These are phyloP conservation scores for Xylariomycetidae sp. DNA, from an alignment of 2,329 filamentous ascomycete genomes.

Conservation along the genomic window DNA sequence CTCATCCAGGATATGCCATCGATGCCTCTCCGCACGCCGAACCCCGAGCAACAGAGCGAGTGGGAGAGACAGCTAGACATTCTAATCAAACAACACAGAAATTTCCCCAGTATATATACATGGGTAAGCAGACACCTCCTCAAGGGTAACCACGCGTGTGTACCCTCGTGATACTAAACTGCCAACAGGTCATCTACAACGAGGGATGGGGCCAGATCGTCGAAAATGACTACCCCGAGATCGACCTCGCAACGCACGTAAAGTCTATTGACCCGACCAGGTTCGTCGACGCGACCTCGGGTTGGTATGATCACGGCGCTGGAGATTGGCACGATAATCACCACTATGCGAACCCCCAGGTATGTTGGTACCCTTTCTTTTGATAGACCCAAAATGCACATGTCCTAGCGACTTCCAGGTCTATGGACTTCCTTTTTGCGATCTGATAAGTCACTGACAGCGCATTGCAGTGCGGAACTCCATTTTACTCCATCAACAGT, in stretches of 20 bases:
- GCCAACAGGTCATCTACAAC: slow-evolving; percentile 58
- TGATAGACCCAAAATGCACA: no score
- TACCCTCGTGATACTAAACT: no score
- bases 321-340: slow-evolving; percentile 68
- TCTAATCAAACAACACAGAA: slow-evolving; percentile 58
- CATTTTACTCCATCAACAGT: slow-evolving; percentile 57
- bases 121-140: no score
- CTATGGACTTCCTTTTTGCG: no score
- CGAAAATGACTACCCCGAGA: slow-evolving; percentile 48
- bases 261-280: slow-evolving; percentile 57
- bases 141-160: background rate
- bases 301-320: slow-evolving; percentile 65
- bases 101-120: slow-evolving; percentile 59
- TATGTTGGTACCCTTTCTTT: no score
- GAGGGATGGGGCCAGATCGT: slow-evolving; percentile 65
- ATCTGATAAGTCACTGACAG: no score
- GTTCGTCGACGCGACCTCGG: slow-evolving; percentile 57
- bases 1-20: slow-evolving; percentile 72
- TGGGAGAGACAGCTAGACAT: slow-evolving; percentile 55
- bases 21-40: slow-evolving; percentile 35
- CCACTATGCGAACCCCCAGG: slow-evolving; percentile 66
- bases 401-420: no score
- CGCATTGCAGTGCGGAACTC: slow-evolving; percentile 68
- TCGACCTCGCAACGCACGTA: slow-evolving; percentile 49
- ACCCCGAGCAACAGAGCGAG: slow-evolving; percentile 43